These are phyloP conservation scores for Dictyostelium firmibasis DNA, from an alignment of 78 protist species.

Conservation along the genomic window DNA sequence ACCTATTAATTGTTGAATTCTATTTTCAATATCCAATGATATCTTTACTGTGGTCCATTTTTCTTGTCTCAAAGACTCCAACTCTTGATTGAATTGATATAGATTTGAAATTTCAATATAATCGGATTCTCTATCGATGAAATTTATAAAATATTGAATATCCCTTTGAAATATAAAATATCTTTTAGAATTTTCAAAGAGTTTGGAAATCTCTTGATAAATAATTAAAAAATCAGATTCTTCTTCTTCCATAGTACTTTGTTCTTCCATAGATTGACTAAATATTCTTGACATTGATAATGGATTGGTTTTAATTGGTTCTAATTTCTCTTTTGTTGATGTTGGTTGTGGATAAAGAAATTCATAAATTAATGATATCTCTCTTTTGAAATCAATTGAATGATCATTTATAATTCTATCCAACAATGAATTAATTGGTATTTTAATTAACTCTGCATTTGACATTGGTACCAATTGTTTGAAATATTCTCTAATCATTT, in stretches of 20 bases:
- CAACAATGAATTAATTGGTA: neutral
- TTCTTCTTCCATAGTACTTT: neutral
- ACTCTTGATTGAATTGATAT: neutral
- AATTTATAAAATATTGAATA: neutral
- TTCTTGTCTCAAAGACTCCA: neutral
- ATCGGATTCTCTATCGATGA: neutral
- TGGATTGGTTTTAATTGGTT: neutral
- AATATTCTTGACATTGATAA: neutral
- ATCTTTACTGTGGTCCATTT: neutral
- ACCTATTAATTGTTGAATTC: neutral
- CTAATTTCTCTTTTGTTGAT: neutral
- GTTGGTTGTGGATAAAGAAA: neutral
- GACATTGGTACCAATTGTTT: neutral
- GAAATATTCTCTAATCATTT: neutral
- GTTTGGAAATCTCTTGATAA: neutral
- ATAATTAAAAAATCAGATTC: neutral
- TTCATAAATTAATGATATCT: neutral
- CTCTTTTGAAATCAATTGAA: conserved; percentile 26
- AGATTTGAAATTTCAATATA: neutral
- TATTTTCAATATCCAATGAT: neutral
- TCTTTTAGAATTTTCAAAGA: neutral
- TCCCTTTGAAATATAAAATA: conserved; percentile 2
- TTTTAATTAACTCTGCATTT: neutral
- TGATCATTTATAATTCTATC: conserved; percentile 4
- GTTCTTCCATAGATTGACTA: neutral